Evolutionary conservation across 116 monocot genomes (phyloP), one percentile per base, ranked within the genome.

Genomic region (Papilionanthe hybrid): DNA sequence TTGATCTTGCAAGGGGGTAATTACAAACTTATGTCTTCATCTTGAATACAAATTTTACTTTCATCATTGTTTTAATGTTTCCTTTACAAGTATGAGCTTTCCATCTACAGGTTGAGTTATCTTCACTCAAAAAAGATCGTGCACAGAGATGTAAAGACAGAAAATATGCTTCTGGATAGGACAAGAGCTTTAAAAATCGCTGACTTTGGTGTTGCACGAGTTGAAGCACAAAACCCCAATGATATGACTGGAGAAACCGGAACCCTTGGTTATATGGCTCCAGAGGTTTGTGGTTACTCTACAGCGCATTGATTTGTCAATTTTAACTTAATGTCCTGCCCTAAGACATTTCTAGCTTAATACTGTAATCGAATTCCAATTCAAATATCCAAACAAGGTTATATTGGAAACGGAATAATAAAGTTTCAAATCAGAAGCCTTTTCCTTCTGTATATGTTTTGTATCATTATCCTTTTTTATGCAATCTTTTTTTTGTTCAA

Each of bases 181-280:
- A 55, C 85, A 12, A 81, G 87, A 79, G 88, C 81, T n/a, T 79
- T 92, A 41, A 92, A 92, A 77, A 92, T 92, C 78, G 90, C 90
- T 44, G 92, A 92, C 67, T 92, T 92, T 84, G 92, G 92, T 41
- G 92, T 92, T 82, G 92, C 92, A 57, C 85, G 92, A 68, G 79
- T 92, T 63, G 92, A 92, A 82, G 92, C 92, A 78, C 81, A 80
- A 69, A 92, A 92, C 80, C 90, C 90, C 47, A 90, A 87, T 75
- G 92, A 92, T 42, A 92, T 92, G 92, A 92, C 92, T 7, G 92
- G 92, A 60, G 90, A 92, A 85, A 92, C 92, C 19, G 90, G 92
- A 77, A 92, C 92, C 8, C 90, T 92, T 66, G 92, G 92, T 76
- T 92, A 92, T 77, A 92, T 92, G 92, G 92, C 92, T 77, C 92